phyloP scores from a whole-genome alignment of 2,329 filamentous ascomycete genomes.

The Immersiporthe knoxdaviesiana region DNA sequence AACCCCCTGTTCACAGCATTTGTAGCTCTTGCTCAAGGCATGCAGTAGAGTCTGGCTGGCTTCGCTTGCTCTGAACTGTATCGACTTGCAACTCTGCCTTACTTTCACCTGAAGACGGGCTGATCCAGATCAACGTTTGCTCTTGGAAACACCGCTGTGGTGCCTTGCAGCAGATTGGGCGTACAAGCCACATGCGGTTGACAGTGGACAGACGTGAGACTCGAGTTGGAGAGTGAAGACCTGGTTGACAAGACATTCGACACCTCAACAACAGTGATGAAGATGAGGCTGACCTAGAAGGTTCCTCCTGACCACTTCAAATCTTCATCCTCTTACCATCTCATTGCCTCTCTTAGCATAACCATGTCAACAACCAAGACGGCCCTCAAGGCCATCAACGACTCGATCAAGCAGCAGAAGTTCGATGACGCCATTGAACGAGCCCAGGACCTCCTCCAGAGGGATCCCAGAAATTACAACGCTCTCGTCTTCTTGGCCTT shows the following conservation, averaged over 20 bases:
- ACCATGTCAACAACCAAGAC: conserved; percentile 66
- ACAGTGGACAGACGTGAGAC: background rate
- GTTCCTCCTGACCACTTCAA: background rate
- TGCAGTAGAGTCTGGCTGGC: background rate
- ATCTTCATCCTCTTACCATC: background rate
- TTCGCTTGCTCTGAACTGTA: background rate
- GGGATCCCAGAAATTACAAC: conserved; percentile 80
- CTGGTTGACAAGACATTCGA: background rate
- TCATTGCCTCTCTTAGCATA: conserved; percentile 22
- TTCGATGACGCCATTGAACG: conserved; percentile 76
- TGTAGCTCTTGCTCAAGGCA: background rate
- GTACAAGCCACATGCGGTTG: background rate
- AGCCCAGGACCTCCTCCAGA: conserved; percentile 69
- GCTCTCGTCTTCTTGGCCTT: conserved; percentile 87
- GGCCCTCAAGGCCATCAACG: conserved; percentile 78
- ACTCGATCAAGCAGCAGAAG: conserved; percentile 76
- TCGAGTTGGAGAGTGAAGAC: background rate
- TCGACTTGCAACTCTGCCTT: background rate
- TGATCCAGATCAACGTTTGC: background rate
- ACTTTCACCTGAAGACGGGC: background rate
- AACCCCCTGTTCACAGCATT: background rate
- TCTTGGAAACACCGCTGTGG: background rate
- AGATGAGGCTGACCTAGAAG: background rate
- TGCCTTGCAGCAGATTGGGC: background rate
- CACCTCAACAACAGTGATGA: background rate